phyloP scores from a whole-genome alignment of 78 protist genomes.

The Cavenderia fasciculata region DNA sequence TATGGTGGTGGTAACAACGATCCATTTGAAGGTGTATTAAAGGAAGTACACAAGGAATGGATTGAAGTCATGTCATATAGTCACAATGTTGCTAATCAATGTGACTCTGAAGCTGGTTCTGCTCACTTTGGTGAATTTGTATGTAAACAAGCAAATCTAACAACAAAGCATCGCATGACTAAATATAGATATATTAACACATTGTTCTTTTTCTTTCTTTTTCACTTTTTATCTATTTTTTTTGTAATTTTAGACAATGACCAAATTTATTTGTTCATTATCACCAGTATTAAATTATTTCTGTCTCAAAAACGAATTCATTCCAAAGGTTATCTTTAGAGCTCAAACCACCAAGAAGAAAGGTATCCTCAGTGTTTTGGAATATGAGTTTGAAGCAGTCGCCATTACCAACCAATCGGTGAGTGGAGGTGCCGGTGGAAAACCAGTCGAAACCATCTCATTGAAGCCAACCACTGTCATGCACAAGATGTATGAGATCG shows the following conservation, averaged over 20 bases:
- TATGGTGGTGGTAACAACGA: not conserved
- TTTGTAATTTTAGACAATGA: not conserved
- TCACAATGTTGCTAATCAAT: not conserved
- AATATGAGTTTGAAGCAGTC: not conserved
- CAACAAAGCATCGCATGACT: not conserved
- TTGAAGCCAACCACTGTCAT: not conserved
- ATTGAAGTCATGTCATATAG: not conserved
- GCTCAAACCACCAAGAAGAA: not conserved
- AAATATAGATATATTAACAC: no score
- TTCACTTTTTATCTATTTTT: no score
- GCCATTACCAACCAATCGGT: not conserved
- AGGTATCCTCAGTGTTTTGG: not conserved
- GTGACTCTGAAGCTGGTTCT: not conserved
- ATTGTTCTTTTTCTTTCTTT: no score
- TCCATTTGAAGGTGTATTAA: not conserved
- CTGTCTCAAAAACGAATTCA: no score
- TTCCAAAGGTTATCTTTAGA: not conserved
- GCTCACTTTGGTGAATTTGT: not conserved
- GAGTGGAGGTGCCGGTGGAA: slow-evolving; percentile 1
- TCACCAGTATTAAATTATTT: not conserved
- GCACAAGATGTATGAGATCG: no score
- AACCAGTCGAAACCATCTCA: slow-evolving; percentile 3
- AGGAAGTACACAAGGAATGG: not conserved
- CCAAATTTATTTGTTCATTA: not conserved
- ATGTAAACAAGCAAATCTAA: not conserved